Base-by-base conservation (phyloP, 192 early-diverging fungal species). In the Coemansia pectinata region DNA sequence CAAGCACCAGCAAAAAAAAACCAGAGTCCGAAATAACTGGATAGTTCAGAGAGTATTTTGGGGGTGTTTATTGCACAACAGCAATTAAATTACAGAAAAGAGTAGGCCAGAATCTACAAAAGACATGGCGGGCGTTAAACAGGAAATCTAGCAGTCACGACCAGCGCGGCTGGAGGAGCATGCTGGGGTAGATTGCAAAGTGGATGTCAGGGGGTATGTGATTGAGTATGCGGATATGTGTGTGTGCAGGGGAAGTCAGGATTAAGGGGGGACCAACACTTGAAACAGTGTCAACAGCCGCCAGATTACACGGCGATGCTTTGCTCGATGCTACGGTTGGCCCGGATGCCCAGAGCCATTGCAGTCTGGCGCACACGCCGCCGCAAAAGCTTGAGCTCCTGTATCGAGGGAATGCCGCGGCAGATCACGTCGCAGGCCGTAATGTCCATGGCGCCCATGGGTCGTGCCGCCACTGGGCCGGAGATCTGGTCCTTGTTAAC, bases 391-490 rank as follows among this genome's bases (percentile, higher is more conserved):
- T 70, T 69, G 40, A 82, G 70, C 79, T 82, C 79, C 2, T 58
- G 61, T 12, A 62, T 39, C 21, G 74, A 53, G 3, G 79, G 79
- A n/a, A 76, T 64, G 31, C 79, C 79, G 38, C 71, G 67, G 65
- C 79, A 82, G 66, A 82, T 82, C 57, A 82, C 79, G 41, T 82
- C 79, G 79, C 79, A 82, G 45, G 74, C 74, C 8, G 79, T 82
- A 52, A 82, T 77, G 64, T 82, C 79, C 74, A 82, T 77, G 31
- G 74, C 64, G 19, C 79, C 74, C 79, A 82, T 82, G 47, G 79
- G 79, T 41, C 63, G 79, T 33, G 79, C 79, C 6, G 74, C 17
- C 25, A 82, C 71, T 5, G 79, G 79, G 15, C 79, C 74, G 29
- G 79, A 82, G 62, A 82, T 82, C 74, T 82, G 79, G 59, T 77